Conservation (phyloP, 768 basidiomycete genomes). For the Artomyces pyxidatus region DNA sequence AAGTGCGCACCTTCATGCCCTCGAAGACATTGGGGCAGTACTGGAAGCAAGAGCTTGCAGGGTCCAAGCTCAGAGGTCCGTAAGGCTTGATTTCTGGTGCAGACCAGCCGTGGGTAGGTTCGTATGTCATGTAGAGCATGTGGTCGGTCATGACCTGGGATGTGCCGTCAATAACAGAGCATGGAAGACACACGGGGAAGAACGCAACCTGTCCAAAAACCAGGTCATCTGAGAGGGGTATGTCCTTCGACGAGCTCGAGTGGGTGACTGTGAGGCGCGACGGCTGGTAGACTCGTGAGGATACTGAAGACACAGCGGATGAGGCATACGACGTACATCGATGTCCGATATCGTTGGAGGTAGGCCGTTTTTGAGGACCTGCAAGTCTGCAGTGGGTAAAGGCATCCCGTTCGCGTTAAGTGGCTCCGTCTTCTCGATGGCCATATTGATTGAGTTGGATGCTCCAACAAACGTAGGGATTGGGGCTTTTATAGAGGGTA, state of each 20-base stretch:
- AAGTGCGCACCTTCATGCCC: conserved; percentile 55
- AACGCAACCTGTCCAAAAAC: conserved; percentile 48
- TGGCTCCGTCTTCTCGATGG: neutral
- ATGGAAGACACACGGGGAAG: neutral
- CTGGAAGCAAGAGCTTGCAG: conserved; percentile 46
- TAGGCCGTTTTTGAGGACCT: conserved; percentile 12
- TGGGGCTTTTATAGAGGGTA: too few relatives aligned
- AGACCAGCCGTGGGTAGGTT: conserved; percentile 59
- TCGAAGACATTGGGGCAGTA: conserved; percentile 57
- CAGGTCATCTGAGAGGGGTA: conserved; percentile 41
- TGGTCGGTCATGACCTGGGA: conserved; percentile 62
- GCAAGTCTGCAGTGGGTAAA: conserved; percentile 1
- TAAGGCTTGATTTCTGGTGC: conserved; percentile 69
- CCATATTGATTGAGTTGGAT: neutral
- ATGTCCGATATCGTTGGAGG: conserved; percentile 6
- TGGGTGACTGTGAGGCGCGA: conserved; percentile 43
- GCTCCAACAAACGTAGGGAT: too few relatives aligned
- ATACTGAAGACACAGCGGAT: neutral
- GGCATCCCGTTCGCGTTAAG: conserved; percentile 10
- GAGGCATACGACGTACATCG: conserved; percentile 6
- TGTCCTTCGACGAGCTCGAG: conserved; percentile 38
- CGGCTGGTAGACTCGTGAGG: too few relatives aligned
- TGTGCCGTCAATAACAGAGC: neutral
- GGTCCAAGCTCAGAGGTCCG: conserved; percentile 50
- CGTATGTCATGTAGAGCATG: conserved; percentile 64